These are phyloP conservation scores for Forsythia suspensa DNA, from an alignment of 257 asterid genomes.

Conservation along the genomic window DNA sequence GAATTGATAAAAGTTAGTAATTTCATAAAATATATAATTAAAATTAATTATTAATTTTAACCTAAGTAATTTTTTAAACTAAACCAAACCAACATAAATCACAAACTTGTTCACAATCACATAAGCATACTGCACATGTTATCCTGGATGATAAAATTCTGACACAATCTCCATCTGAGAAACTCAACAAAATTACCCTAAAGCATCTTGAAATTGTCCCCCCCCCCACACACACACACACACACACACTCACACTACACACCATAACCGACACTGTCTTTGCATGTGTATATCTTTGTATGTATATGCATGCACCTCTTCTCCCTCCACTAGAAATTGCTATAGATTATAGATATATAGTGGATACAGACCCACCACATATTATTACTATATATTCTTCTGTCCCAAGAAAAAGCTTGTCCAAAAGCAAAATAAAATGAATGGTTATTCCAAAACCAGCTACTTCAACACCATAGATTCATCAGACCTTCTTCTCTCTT, in stretches of 20 bases:
- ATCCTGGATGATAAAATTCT: neutral
- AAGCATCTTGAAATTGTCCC: neutral
- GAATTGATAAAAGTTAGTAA: too few species aligned
- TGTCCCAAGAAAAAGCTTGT: slow-evolving; percentile 5
- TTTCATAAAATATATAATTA: too few species aligned
- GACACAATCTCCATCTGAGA: neutral
- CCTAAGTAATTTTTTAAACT: too few species aligned
- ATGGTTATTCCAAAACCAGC: slow-evolving; percentile 34
- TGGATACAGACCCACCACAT: neutral
- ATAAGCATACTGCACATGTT: neutral
- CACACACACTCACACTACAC: too few species aligned
- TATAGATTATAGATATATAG: neutral
- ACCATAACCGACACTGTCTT: too few species aligned
- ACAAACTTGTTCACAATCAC: neutral
- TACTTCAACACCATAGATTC: slow-evolving; percentile 27
- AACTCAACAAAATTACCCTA: neutral
- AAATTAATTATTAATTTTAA: too few species aligned
- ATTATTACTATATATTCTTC: neutral
- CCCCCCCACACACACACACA: too few species aligned
- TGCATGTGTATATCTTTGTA: neutral
- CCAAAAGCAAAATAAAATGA: slow-evolving; percentile 19
- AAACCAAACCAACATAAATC: neutral
- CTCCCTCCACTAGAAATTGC: neutral
- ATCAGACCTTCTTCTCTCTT: slow-evolving; percentile 27
- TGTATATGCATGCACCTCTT: neutral